phyloP scores from a whole-genome alignment of 2,329 filamentous ascomycete genomes.

The Fusarium sp. region DNA sequence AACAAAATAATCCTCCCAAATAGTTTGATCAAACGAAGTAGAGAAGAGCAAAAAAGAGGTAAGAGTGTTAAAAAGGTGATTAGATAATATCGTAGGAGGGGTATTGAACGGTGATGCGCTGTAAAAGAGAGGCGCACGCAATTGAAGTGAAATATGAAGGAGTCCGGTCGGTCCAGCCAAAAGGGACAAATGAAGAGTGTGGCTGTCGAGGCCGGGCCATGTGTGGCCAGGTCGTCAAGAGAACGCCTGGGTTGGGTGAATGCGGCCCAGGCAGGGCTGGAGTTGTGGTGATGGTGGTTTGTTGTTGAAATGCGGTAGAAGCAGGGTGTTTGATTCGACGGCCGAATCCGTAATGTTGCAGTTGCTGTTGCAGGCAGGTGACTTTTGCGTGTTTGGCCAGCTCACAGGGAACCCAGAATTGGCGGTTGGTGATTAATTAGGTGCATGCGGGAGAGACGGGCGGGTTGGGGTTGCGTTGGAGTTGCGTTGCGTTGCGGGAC shows the following conservation, averaged over 20 bases:
- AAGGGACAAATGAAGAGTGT: slow-evolving; percentile 30
- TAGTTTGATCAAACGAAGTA: slow-evolving; percentile 29
- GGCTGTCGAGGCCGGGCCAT: slow-evolving; percentile 23
- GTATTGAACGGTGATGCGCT: slow-evolving; percentile 37
- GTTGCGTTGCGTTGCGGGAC: slow-evolving; percentile 31
- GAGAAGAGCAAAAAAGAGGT: slow-evolving; percentile 17
- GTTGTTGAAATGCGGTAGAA: slow-evolving; percentile 33
- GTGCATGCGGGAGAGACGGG: slow-evolving; percentile 28
- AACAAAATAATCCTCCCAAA: slow-evolving; percentile 38
- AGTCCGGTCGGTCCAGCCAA: slow-evolving; percentile 45
- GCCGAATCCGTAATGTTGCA: slow-evolving; percentile 6
- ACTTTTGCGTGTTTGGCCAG: slow-evolving; percentile 22
- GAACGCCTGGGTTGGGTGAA: slow-evolving; percentile 12
- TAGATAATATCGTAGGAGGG: slow-evolving; percentile 42
- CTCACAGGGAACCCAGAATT: slow-evolving; percentile 24
- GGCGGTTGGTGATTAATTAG: slow-evolving; percentile 32
- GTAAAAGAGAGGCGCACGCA: slow-evolving; percentile 15
- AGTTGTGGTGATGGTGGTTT: neutral
- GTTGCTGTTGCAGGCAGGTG: slow-evolving; percentile 11
- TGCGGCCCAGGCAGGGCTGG: slow-evolving; percentile 5
- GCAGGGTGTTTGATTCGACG: slow-evolving; percentile 38
- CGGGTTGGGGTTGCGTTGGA: slow-evolving; percentile 35
- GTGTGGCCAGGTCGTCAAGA: slow-evolving; percentile 8
- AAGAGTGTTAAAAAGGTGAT: slow-evolving; percentile 18
- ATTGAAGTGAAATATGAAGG: slow-evolving; percentile 37